Percentiles rank a stretch among this genome's conserved stretches.
phyloP scores from a whole-genome alignment of 108 stramenopile species.

The Fragilaria radians region DNA sequence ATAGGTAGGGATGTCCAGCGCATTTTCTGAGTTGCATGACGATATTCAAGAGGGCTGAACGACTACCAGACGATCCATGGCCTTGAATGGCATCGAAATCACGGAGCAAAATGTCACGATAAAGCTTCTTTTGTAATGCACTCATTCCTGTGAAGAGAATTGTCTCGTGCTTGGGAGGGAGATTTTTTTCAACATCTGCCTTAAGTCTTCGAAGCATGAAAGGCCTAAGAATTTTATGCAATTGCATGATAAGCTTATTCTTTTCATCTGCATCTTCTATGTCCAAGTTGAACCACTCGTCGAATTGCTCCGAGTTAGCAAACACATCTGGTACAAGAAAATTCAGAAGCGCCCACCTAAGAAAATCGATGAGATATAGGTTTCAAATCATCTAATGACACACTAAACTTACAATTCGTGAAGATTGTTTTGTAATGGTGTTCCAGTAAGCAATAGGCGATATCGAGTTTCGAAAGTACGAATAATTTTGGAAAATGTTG shows the following conservation, averaged over 20 bases:
- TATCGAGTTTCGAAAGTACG: conserved; percentile 84
- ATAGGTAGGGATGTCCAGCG: conserved; percentile 98
- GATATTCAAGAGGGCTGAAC: conserved; percentile 85
- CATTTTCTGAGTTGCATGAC: conserved; percentile 99
- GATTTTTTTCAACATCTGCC: conserved; percentile 77
- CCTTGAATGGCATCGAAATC: conserved; percentile 81
- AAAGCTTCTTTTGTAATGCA: conserved; percentile 85
- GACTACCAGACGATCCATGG: conserved; percentile 34
- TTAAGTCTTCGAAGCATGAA: conserved; percentile 97
- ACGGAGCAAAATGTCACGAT: conserved; percentile 81
- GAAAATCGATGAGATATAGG: neutral
- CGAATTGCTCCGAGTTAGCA: conserved; percentile 87
- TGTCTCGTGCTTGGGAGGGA: conserved; percentile 90
- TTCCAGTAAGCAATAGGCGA: conserved; percentile 95
- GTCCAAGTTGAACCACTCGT: conserved; percentile 93
- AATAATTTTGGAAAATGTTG: conserved; percentile 83
- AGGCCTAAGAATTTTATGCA: conserved; percentile 96
- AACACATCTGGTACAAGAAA: conserved; percentile 81
- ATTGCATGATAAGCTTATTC: conserved; percentile 89
- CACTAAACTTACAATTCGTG: conserved; percentile 59
- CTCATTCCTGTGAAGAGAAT: conserved; percentile 88
- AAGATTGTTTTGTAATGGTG: conserved; percentile 97
- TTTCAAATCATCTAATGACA: neutral
- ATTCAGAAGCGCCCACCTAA: conserved; percentile 69
- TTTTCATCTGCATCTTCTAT: conserved; percentile 82